Evolutionary conservation across 2,329 filamentous ascomycete species (phyloP), one percentile per base, ranked within the genome.

Genomic region (Ceratocystis cubensis): DNA sequence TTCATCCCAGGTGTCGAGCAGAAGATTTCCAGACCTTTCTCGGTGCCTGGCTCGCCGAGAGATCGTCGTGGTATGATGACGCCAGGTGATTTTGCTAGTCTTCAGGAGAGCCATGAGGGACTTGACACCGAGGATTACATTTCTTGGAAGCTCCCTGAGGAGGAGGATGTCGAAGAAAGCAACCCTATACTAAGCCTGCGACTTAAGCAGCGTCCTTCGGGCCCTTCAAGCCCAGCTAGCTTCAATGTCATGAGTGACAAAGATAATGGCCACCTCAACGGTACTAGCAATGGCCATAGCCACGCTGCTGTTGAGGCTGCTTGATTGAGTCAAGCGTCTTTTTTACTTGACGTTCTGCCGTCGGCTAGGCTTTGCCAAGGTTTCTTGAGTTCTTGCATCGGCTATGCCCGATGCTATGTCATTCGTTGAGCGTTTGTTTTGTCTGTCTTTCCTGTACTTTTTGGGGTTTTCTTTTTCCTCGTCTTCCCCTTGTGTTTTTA

Each of bases 51-150:
- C 7, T 96, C 91, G 20, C 94, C 94, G 8, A 84, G 92, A 69
- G 92, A 96, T 74, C 84, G 91, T 44, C 88, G 88, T 56, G 94
- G 94, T 65, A 96, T 96, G 91, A 97, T 99, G 94, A 99, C 94
- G 0, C 94, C 94, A 6, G 94, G 94, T 61, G 94, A 99, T 76
- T 97, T 97, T 81, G 94, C 91, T 33, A 96, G 91, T 71, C 80
- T 99, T 66, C 94, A 97, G 77, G 94, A 99, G 77, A 91, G 91
- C 57, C 88, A 88, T 56, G 94, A 99, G 76, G 92, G 93, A 0
- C 78, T 99, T 71, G 94, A 83, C 78, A 97, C 94, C 0, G 94
- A 99, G 77, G 94, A 99, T 74, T 97, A 99, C 75, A 91, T 97
- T 73, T 89, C 93, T 41, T 99, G 94, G 94, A 96, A 95, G 78